These are phyloP conservation scores for Sclerotinia nivalis DNA, from an alignment of 2,329 filamentous ascomycete species.

Conservation along the genomic window DNA sequence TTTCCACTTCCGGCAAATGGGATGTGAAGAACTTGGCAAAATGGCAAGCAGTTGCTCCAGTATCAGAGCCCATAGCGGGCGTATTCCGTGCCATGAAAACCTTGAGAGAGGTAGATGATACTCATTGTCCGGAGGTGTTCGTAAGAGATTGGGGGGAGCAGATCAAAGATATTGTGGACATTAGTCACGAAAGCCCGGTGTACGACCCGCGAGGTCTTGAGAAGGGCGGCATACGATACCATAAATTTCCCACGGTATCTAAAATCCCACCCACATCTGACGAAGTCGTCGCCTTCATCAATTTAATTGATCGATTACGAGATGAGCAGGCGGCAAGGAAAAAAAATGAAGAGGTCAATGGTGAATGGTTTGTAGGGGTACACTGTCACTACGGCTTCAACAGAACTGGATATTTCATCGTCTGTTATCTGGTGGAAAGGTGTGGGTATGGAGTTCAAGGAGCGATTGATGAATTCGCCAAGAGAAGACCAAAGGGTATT, in stretches of 20 bases:
- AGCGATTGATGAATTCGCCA: conserved; percentile 77
- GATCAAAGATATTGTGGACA: conserved; percentile 81
- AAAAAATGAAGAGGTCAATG: conserved; percentile 45
- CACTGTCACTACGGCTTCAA: conserved; percentile 97
- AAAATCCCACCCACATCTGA: conserved; percentile 73
- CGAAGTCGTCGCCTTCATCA: conserved; percentile 57
- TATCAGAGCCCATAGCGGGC: conserved; percentile 74
- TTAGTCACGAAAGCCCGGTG: conserved; percentile 85
- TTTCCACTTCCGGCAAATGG: conserved; percentile 92
- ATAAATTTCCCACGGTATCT: conserved; percentile 89
- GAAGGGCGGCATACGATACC: conserved; percentile 66
- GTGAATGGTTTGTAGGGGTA: conserved; percentile 65
- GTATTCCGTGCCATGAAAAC: conserved; percentile 93
- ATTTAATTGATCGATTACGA: conserved; percentile 60
- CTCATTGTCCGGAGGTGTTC: conserved; percentile 75
- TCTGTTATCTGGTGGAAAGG: conserved; percentile 85
- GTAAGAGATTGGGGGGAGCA: conserved; percentile 64
- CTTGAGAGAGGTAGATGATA: conserved; percentile 81
- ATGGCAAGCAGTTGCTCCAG: conserved; percentile 78
- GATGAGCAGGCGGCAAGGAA: conserved; percentile 52
- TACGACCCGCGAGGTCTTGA: conserved; percentile 77
- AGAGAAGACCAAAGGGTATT: conserved; percentile 76
- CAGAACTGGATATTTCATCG: conserved; percentile 86
- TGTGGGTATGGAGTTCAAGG: conserved; percentile 70
- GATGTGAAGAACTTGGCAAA: conserved; percentile 95